Base-by-base conservation (phyloP, 83 land plant species). In the Isoetes engelmannii region DNA sequence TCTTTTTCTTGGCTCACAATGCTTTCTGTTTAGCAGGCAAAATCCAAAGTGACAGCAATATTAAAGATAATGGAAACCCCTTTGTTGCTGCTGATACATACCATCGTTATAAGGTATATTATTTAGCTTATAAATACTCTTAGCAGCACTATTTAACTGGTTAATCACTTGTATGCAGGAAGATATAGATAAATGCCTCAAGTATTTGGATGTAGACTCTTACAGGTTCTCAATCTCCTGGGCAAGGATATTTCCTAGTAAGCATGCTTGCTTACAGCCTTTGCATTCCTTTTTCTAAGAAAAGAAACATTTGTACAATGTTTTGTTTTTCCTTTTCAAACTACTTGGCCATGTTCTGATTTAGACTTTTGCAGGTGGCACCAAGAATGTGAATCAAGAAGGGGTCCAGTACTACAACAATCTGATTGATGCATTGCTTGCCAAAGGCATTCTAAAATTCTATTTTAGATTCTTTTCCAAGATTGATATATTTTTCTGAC, bases 191-290 rank as follows among this genome's bases (percentile, higher is more conserved):
- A 28, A 28, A 12, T 18, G 18, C 1, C 18, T 59, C 4, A 59
- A 59, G 62, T 19, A 59, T 42, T 19, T 59, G 62, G 9, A 59
- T 18, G 19, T 59, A 37, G 62, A 59, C 28, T 18, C 62, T 1
- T 59, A 59, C 62, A 59, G 62, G 19, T 59, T 59, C 19, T 59
- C 62, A 0, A 59, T 59, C 4, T 59, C 62, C 62, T 59, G 62
- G 62, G 18, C 62, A 59, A 20, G 62, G 9, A 59, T 59, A 59
- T 59, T 12, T 4, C 62, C 62, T 19, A 37, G 62, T 59, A 51
- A 12, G 62, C n/a, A n/a, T 12, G 62, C 8, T 19, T 59, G 62
- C 28, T 1, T 19, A 4, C 9, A 12, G 18, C 20, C 1, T 59
- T 18, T 12, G 10, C 3, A 4, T 0, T 8, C 1, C 12, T 59